phyloP scores from a whole-genome alignment of 1,284 basidiomycete species.

The Sporisorium iseilematis-ciliati region DNA sequence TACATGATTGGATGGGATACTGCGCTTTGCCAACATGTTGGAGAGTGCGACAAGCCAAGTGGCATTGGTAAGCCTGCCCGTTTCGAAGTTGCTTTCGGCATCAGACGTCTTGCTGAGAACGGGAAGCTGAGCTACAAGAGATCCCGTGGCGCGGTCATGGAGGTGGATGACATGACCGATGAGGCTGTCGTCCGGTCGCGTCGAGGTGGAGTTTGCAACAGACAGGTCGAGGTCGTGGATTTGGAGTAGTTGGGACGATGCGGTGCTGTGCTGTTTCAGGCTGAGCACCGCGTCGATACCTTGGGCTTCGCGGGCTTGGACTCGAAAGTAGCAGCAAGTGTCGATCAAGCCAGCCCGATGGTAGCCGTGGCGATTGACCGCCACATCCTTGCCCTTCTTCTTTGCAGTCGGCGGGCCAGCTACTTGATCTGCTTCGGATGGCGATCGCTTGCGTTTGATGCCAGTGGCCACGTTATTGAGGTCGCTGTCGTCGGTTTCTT shows the following conservation, averaged over 20 bases:
- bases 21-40: conserved; percentile 1
- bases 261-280: conserved; percentile 12
- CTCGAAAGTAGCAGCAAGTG: conserved; percentile 30
- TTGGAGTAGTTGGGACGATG: neutral
- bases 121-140: conserved; percentile 20
- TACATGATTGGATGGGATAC: neutral
- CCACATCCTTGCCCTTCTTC: conserved; percentile 2
- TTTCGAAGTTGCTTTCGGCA: neutral
- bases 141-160: neutral
- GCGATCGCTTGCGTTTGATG: conserved; percentile 22
- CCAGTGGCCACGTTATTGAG: neutral
- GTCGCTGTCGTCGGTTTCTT: neutral
- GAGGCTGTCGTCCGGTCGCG: conserved; percentile 16
- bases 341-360: conserved; percentile 19
- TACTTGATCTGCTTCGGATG: neutral
- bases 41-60: conserved; percentile 32
- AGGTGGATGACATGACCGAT: conserved; percentile 14
- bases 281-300: conserved; percentile 20
- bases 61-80: conserved; percentile 35
- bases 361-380: no score
- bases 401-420: neutral
- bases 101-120: neutral
- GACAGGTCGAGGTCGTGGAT: conserved; percentile 21
- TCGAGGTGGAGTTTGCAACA: neutral
- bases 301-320: conserved; percentile 22